A percentile compares a stretch with the other conserved stretches of the same genome.
Conservation (phyloP, 1,139 yeast genomes). For the Ogataea hybrid region DNA sequence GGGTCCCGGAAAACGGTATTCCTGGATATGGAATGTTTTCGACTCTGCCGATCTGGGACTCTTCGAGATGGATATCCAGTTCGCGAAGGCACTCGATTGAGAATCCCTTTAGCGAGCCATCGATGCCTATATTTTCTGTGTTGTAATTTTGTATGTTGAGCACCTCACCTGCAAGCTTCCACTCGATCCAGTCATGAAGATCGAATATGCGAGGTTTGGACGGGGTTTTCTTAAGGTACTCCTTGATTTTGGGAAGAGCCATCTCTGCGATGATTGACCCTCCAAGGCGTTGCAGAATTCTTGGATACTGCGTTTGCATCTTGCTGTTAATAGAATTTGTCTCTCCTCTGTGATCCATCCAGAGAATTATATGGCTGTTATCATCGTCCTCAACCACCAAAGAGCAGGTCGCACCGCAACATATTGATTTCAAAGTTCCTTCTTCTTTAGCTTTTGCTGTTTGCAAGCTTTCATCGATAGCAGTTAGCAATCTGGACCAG, state of each 20-base stretch:
- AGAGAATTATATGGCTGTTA: conserved; percentile 39
- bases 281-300: conserved; percentile 36
- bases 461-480: conserved; percentile 20
- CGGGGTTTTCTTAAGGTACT: conserved; percentile 34
- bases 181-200: conserved; percentile 50
- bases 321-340: conserved; percentile 34
- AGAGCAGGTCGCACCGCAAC: conserved; percentile 54
- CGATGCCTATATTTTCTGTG: conserved; percentile 32
- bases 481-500: conserved; percentile 27
- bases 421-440: conserved; percentile 22
- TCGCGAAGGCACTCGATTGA: conserved; percentile 27
- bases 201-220: conserved; percentile 43
- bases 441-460: conserved; percentile 14
- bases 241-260: conserved; percentile 49
- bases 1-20: conserved; percentile 30
- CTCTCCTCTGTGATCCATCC: conserved; percentile 56
- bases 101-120: conserved; percentile 62
- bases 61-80: conserved; percentile 17
- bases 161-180: conserved; percentile 29
- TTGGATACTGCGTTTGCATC: conserved; percentile 16
- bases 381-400: conserved; percentile 38
- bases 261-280: conserved; percentile 53
- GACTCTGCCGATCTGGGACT: conserved; percentile 22
- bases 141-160: neutral
- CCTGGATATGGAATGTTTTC: conserved; percentile 14